phyloP scores from a whole-genome alignment of 257 asterid species.

The Agastache rugosa region DNA sequence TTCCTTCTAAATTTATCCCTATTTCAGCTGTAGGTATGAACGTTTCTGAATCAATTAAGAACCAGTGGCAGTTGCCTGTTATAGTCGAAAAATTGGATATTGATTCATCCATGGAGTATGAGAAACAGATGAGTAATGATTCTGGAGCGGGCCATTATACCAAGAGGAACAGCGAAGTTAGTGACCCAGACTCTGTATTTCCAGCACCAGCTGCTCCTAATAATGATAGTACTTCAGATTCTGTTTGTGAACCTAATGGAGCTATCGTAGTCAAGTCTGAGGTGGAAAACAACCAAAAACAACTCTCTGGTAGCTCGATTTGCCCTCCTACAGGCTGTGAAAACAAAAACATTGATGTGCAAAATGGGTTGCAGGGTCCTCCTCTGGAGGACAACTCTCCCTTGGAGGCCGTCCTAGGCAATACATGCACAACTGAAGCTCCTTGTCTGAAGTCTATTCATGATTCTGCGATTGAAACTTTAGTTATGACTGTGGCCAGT shows the following conservation, averaged over 20 bases:
- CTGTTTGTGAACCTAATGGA: slow-evolving; percentile 32
- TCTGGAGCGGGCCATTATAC: slow-evolving; percentile 32
- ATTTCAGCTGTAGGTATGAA: slow-evolving; percentile 43
- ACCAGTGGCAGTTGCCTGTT: slow-evolving; percentile 41
- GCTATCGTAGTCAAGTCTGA: slow-evolving; percentile 8
- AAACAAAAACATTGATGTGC: slow-evolving; percentile 1
- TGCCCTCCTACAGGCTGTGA: slow-evolving; percentile 1
- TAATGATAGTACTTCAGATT: slow-evolving; percentile 32
- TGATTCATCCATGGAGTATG: slow-evolving; percentile 44
- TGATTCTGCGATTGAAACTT: slow-evolving; percentile 32
- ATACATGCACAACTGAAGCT: slow-evolving; percentile 19
- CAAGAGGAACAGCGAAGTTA: slow-evolving; percentile 34
- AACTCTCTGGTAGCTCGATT: slow-evolving; percentile 26
- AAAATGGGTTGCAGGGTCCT: slow-evolving; percentile 22
- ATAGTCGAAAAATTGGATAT: slow-evolving; percentile 41
- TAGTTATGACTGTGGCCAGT: slow-evolving; percentile 24
- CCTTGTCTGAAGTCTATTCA: slow-evolving; percentile 30
- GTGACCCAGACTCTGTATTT: slow-evolving; percentile 31
- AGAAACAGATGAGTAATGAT: slow-evolving; percentile 29
- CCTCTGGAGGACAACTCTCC: slow-evolving; percentile 29
- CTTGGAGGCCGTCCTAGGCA: slow-evolving; percentile 4
- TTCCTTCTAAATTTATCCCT: slow-evolving; percentile 30
- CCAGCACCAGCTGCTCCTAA: slow-evolving; percentile 25
- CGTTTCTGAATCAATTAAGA: slow-evolving; percentile 38
- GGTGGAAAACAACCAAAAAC: slow-evolving; percentile 24